Evolutionary conservation across 495 filamentous ascomycete genomes (phyloP).

Genomic region (Terfezia boudieri): DNA sequence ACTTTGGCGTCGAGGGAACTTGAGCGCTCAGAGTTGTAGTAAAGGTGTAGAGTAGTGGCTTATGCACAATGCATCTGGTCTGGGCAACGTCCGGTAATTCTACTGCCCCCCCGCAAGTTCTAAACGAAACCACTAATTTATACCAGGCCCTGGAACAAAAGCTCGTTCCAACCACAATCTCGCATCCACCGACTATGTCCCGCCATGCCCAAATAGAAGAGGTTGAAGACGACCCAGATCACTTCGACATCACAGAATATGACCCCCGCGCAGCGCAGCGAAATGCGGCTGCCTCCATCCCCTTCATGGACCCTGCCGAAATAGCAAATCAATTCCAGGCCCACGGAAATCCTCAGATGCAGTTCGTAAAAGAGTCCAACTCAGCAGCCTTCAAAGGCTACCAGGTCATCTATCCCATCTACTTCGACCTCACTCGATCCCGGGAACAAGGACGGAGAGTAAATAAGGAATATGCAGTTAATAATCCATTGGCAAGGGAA

Average conservation of each 20-base stretch:
- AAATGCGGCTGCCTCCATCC: slow-evolving; percentile 15
- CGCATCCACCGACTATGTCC: slow-evolving; percentile 36
- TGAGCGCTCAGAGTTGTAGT: too few species aligned
- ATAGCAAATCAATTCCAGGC: slow-evolving; percentile 20
- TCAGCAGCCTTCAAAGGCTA: slow-evolving; percentile 44
- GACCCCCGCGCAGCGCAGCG: slow-evolving; percentile 15
- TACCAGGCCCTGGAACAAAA: too few species aligned
- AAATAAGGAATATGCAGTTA: slow-evolving; percentile 41
- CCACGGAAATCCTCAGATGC: slow-evolving; percentile 11
- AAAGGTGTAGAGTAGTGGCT: too few species aligned
- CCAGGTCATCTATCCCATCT: slow-evolving; percentile 82
- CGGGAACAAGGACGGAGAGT: slow-evolving; percentile 66
- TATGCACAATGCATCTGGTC: too few species aligned
- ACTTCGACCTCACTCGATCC: slow-evolving; percentile 62
- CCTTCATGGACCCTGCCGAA: slow-evolving; percentile 14
- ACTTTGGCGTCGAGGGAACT: too few species aligned
- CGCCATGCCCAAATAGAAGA: slow-evolving; percentile 69
- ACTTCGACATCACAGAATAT: slow-evolving; percentile 40
- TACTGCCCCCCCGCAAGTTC: too few species aligned
- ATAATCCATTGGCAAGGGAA: slow-evolving; percentile 70
- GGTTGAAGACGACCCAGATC: slow-evolving; percentile 60
- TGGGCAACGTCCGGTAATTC: too few species aligned
- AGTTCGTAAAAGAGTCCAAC: slow-evolving; percentile 24
- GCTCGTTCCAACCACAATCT: too few species aligned
- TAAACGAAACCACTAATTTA: too few species aligned